phyloP scores from a whole-genome alignment of 305 asterid species.

The Solanum hybrid region DNA sequence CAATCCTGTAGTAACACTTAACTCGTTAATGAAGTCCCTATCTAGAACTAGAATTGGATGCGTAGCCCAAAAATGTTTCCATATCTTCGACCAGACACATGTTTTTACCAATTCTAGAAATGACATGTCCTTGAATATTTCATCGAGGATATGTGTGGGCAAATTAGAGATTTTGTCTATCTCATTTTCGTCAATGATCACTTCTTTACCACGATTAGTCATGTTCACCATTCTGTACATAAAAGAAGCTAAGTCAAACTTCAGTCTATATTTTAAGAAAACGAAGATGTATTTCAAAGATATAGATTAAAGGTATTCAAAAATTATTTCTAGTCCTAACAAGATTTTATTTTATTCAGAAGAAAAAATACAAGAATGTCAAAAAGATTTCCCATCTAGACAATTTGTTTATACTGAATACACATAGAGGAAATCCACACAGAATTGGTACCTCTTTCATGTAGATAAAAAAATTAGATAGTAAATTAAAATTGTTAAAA shows the following conservation, averaged over 20 bases:
- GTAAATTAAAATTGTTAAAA: no score
- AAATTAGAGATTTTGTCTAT: background rate
- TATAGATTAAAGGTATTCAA: background rate
- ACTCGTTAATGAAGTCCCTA: background rate
- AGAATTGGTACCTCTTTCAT: background rate
- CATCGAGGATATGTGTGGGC: background rate
- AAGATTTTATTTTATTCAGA: background rate
- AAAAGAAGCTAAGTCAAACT: background rate
- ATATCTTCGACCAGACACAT: background rate
- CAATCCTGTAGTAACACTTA: background rate
- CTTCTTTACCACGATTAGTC: background rate
- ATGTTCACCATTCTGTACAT: background rate
- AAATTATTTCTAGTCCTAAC: background rate
- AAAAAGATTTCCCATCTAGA: rapidly evolving
- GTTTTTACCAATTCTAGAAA: background rate
- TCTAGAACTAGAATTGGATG: background rate
- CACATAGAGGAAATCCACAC: background rate
- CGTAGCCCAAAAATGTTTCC: background rate
- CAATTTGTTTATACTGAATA: background rate
- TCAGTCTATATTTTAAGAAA: background rate
- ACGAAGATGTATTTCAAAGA: background rate
- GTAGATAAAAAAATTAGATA: background rate
- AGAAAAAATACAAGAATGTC: background rate
- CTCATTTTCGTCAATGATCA: background rate
- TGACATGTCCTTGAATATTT: background rate